These are phyloP conservation scores for Zalerion maritima DNA, from an alignment of 495 filamentous ascomycete species.

Conservation along the genomic window DNA sequence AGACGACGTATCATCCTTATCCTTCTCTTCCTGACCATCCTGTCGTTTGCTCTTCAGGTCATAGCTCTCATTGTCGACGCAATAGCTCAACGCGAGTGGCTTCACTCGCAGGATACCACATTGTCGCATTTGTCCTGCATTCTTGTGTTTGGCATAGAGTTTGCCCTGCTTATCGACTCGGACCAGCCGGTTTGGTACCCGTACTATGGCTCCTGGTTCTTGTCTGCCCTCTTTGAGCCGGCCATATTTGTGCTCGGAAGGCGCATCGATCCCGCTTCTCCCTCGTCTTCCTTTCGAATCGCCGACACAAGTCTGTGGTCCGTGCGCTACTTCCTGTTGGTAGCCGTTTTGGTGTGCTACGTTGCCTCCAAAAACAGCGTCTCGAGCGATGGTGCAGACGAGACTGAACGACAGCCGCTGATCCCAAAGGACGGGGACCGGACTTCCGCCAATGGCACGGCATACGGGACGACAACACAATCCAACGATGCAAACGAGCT, in stretches of 20 bases:
- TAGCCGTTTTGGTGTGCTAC: constrained; percentile 19
- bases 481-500: constrained; percentile 22
- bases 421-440: constrained; percentile 18
- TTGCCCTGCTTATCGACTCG: constrained; percentile 33
- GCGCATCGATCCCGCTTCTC: constrained; percentile 4
- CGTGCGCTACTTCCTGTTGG: constrained; percentile 18
- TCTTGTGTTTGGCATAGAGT: constrained; percentile 39
- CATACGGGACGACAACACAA: constrained; percentile 19
- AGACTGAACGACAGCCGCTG: constrained; percentile 37
- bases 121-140: constrained; percentile 40
- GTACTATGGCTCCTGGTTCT: constrained; percentile 39
- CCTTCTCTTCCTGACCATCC: constrained; percentile 31
- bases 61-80: constrained; percentile 24
- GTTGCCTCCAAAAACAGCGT: constrained; percentile 15
- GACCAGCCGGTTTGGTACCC: constrained; percentile 45
- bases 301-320: constrained; percentile 16
- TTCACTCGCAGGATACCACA: constrained; percentile 28
- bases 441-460: constrained; percentile 21
- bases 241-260: constrained; percentile 19
- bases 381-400: constrained; percentile 23
- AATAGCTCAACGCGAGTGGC: constrained; percentile 23
- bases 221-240: constrained; percentile 37
- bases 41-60: constrained; percentile 36
- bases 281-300: constrained; percentile 15
- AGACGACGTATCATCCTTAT: constrained; percentile 31